These are phyloP conservation scores for Heritiera fomes DNA, from an alignment of 345 rosid genomes.

Conservation along the genomic window DNA sequence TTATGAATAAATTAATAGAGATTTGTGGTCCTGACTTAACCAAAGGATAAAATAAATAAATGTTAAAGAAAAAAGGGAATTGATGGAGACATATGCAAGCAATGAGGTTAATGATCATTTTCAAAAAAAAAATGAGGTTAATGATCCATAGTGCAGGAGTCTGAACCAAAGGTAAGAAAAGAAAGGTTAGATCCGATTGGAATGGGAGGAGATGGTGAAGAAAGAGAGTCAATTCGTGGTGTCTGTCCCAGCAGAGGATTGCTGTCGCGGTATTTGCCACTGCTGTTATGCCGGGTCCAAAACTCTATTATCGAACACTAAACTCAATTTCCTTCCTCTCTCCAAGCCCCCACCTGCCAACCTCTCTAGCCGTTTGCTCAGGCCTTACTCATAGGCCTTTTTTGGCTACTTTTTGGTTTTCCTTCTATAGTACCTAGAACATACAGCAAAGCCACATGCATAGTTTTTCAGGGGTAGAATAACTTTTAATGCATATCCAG, in stretches of 20 bases:
- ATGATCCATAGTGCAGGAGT: background rate
- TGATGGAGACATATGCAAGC: background rate
- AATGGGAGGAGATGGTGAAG: background rate
- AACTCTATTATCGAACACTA: slow-evolving; percentile 25
- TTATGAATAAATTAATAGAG: no score
- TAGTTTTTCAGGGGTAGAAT: no score
- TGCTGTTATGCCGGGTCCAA: slow-evolving; percentile 54
- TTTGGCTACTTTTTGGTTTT: no score
- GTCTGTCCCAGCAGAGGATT: slow-evolving; percentile 20
- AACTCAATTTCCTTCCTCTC: background rate
- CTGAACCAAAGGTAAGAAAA: background rate
- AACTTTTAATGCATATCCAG: no score
- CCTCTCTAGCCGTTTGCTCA: background rate
- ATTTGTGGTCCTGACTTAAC: no score
- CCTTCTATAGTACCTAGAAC: no score
- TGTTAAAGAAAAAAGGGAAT: no score
- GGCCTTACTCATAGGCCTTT: background rate
- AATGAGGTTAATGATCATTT: no score
- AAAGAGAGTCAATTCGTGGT: slow-evolving; percentile 27
- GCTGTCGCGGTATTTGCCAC: slow-evolving; percentile 45
- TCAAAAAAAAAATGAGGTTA: no score
- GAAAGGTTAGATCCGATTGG: background rate
- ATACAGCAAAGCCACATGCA: no score
- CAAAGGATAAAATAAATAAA: no score
- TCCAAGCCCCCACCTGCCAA: no score